Conservation (phyloP, 331 rosid genomes). For the Malus hybrid region DNA sequence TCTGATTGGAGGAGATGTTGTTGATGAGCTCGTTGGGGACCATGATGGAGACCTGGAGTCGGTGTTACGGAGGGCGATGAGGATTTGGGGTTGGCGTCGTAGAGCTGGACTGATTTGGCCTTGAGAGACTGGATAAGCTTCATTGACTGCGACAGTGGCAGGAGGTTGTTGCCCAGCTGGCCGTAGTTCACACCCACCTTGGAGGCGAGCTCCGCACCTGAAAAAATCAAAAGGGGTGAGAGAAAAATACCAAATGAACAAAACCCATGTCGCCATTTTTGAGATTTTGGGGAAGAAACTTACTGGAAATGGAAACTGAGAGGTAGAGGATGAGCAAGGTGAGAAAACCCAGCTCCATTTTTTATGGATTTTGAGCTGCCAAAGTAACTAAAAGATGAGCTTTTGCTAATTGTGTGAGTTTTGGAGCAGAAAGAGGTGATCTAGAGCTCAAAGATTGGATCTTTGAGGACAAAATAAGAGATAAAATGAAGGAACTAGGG, state of each 20-base stretch:
- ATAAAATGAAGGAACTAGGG: not conserved
- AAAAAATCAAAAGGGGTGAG: not conserved
- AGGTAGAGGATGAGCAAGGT: slow-evolving; percentile 13
- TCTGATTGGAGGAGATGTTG: too few species aligned
- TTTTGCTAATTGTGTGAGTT: not conserved
- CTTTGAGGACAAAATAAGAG: not conserved
- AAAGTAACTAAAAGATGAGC: too few species aligned
- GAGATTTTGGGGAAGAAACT: not conserved
- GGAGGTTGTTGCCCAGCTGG: slow-evolving; percentile 70
- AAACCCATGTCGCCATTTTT: not conserved
- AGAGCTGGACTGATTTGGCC: too few species aligned
- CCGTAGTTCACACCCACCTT: slow-evolving; percentile 73
- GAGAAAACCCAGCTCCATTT: too few species aligned
- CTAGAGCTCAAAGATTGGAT: not conserved
- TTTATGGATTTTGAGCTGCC: too few species aligned
- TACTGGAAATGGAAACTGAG: slow-evolving; percentile 29
- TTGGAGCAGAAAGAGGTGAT: not conserved
- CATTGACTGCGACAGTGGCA: slow-evolving; percentile 40
- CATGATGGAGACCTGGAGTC: too few species aligned
- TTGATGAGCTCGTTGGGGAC: too few species aligned
- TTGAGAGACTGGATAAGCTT: slow-evolving; percentile 28
- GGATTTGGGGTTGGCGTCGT: too few species aligned
- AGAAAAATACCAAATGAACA: not conserved
- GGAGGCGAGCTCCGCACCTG: slow-evolving; percentile 46
- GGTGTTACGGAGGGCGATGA: too few species aligned